Evolutionary conservation across 2,329 filamentous ascomycete species (phyloP), one percentile per base, ranked within the genome.

Genomic region (Cercospora zeae-maydis): DNA sequence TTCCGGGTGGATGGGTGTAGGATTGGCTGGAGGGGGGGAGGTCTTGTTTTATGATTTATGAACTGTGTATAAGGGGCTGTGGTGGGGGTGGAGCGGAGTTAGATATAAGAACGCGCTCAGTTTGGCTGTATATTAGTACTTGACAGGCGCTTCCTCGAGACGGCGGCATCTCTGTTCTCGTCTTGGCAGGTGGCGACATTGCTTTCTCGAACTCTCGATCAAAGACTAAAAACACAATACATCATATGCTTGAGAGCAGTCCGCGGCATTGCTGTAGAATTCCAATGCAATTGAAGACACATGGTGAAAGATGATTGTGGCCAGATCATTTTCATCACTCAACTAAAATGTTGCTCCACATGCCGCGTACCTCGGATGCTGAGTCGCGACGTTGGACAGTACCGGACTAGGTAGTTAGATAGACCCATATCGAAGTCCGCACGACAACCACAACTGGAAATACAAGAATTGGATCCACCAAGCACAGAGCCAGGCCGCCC

Each of bases 331-430:
- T 49, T 11, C 21, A 49, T 49, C 42, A 30, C 42, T 49, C 21
- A 27, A 11, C 42, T 13, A n/a, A 13, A n/a, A 2, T 14, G 42
- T 24, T 14, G 21, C 42, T 49, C 42, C 42, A 27, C 42, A 49
- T 49, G 42, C 42, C 42, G 42, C 42, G 42, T 49, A 53, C 49
- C 49, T 53, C 49, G 49, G 49, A 34, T 53, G 49, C n/a, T 52
- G 49, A 52, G 27, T 52, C 49, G 49, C 27, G 27, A 31, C 49
- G 27, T 52, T 33, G 49, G 49, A 31, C 49, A 52, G 49, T 27
- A 52, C 24, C 49, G 8, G 16, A 1, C 49, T 5, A 31, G 14
- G 19, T 11, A 16, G n/a, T n/a, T n/a, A n/a, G n/a, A n/a, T n/a
- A n/a, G n/a, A n/a, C n/a, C n/a, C 7, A 52, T 5, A 14, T 11